These are phyloP conservation scores for Simplicillium sp. DNA, from an alignment of 2,329 filamentous ascomycete genomes.

Conservation along the genomic window DNA sequence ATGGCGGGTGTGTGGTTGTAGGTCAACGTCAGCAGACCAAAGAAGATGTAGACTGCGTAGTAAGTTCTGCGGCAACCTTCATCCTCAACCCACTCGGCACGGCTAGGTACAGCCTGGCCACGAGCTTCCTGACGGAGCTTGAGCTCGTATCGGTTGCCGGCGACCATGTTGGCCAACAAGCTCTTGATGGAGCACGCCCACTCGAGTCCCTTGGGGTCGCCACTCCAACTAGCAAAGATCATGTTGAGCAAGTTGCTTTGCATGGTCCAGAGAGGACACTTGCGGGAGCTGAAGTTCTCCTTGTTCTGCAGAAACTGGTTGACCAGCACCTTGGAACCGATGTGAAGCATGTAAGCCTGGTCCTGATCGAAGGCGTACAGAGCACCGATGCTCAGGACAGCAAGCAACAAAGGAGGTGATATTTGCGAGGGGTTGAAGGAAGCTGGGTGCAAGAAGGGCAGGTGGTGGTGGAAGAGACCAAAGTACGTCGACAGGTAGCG, in stretches of 20 bases:
- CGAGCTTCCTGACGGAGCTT: constrained; percentile 88
- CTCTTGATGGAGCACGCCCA: constrained; percentile 99
- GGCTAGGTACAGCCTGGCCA: constrained; percentile 63
- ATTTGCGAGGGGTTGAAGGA: constrained; percentile 77
- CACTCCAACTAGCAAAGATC: constrained; percentile 99
- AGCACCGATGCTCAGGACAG: constrained; percentile 89
- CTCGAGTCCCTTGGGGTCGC: constrained; percentile 91
- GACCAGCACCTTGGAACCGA: constrained; percentile 93
- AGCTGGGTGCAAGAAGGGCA: constrained; percentile 88
- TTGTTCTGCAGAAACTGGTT: constrained; percentile 97
- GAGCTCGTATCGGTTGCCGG: constrained; percentile 90
- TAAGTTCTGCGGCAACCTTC: constrained; percentile 95
- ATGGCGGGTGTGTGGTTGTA: constrained; percentile 98
- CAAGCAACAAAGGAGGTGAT: constrained; percentile 75
- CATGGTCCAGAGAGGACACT: constrained; percentile 97
- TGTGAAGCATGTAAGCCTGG: constrained; percentile 93
- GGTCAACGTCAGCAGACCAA: constrained; percentile 84
- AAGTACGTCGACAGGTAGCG: constrained; percentile 94
- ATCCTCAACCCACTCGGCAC: constrained; percentile 91
- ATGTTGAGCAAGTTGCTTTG: constrained; percentile 95
- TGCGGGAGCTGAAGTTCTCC: constrained; percentile 96
- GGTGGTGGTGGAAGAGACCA: constrained; percentile 89
- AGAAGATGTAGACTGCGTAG: constrained; percentile 98
- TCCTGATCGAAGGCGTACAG: constrained; percentile 96
- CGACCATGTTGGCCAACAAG: constrained; percentile 95